Evolutionary conservation across 2,329 filamentous ascomycete genomes (phyloP), one percentile per base, ranked within the genome.

Genomic region (Aspergillus sclerotialis): DNA sequence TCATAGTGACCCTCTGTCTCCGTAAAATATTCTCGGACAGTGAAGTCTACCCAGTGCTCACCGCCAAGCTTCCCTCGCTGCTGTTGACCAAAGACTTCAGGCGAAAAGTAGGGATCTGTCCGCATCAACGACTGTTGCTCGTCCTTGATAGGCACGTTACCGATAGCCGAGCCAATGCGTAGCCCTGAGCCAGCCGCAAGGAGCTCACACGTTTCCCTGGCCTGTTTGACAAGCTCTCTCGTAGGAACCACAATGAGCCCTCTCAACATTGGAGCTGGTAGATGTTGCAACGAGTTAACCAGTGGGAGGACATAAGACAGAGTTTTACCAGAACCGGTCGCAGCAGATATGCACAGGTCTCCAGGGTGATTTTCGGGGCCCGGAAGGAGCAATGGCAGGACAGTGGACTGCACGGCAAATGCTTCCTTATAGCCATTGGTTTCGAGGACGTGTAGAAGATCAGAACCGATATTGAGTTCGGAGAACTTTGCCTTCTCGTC

Each of bases 321-420:
- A 0, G 92, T 98, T 58, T 98, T 98, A 37, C 92, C 92, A 1
- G 92, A 96, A 7, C 92, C 92, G 0, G 92, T 98, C 1, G 90
- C 84, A 0, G 93, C 92, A 6, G 88, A 92, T 3, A 98, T 81
- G 28, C 94, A 82, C 4, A 98, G 63, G 57, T 98, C 92, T 4
- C 86, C 84, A 2, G 75, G 65, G 23, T 78, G 72, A 23, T 74
- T 67, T 36, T 73, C 68, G 27, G 74, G 71, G 0, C 73, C 76
- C 14, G 77, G 80, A 4, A 94, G 68, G 4, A 98, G 72, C 26
- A 94, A 69, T 1, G 90, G 89, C 16, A 98, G 72, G 0, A 92
- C 73, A 1, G 80, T 79, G 4, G 84, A 78, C 60, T 94, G 87
- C 1, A 94, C 78, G 1, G 86, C 83, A 53, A 92, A 81, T 0